Conservation (phyloP, 2,329 filamentous ascomycete genomes). For the Fusarium coicis region DNA sequence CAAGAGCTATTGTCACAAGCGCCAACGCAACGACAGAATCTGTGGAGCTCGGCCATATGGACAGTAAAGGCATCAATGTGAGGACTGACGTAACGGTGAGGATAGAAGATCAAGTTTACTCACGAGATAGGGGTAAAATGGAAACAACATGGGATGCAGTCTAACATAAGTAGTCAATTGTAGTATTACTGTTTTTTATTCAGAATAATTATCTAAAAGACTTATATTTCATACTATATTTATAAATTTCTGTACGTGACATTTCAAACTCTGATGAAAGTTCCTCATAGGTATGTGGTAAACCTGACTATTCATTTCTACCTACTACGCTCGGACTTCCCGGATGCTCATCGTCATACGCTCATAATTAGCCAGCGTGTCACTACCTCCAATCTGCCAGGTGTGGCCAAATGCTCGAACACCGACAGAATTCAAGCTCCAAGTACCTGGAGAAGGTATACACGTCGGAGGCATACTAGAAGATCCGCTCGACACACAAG, state of each 20-base stretch:
- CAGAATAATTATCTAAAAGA: too few species aligned
- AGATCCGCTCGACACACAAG: background rate
- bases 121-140: background rate
- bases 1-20: background rate
- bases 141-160: background rate
- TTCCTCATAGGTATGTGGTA: accelerated
- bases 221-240: too few species aligned
- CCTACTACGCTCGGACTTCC: too few species aligned
- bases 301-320: background rate
- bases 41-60: background rate
- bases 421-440: background rate
- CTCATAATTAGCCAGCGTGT: background rate
- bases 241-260: accelerated
- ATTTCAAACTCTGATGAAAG: background rate
- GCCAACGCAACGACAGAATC: background rate
- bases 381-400: background rate
- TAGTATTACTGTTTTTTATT: too few species aligned
- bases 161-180: background rate
- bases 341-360: background rate
- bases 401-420: background rate
- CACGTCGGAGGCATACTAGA: background rate
- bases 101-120: background rate
- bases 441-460: background rate
- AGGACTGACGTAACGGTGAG: background rate
- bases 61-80: background rate